phyloP scores from a whole-genome alignment of 805 yeast species.

The Ogataea sp. region DNA sequence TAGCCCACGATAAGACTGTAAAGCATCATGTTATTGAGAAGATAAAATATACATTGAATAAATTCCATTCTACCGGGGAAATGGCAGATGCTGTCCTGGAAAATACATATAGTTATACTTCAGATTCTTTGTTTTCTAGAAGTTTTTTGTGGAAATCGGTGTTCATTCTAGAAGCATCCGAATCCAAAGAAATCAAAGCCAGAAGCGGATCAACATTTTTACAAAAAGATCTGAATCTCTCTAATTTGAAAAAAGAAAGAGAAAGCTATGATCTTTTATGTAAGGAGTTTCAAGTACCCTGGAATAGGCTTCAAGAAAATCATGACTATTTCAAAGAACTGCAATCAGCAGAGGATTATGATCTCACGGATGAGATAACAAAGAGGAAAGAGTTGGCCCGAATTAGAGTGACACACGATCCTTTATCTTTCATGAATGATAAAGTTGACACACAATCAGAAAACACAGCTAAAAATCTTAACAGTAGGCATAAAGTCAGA shows the following conservation, averaged over 20 bases:
- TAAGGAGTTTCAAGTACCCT: constrained; percentile 23
- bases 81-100: background rate
- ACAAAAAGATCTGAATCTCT: constrained; percentile 3
- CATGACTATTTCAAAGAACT: constrained; percentile 13
- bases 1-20: no score
- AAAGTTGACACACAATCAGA: background rate
- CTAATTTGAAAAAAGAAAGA: constrained; percentile 12
- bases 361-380: constrained; percentile 14
- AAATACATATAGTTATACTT: background rate
- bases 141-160: constrained; percentile 15
- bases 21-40: background rate
- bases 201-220: background rate
- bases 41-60: background rate
- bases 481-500: background rate
- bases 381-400: constrained; percentile 9
- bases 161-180: background rate
- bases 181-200: background rate
- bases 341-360: constrained; percentile 11
- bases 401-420: constrained; percentile 14
- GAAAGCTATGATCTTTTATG: constrained; percentile 10
- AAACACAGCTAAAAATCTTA: background rate
- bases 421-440: constrained; percentile 5
- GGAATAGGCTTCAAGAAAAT: constrained; percentile 22
- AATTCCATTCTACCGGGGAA: background rate
- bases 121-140: constrained; percentile 13